phyloP scores from a whole-genome alignment of 257 asterid genomes.

The Nicotiana paniculata region DNA sequence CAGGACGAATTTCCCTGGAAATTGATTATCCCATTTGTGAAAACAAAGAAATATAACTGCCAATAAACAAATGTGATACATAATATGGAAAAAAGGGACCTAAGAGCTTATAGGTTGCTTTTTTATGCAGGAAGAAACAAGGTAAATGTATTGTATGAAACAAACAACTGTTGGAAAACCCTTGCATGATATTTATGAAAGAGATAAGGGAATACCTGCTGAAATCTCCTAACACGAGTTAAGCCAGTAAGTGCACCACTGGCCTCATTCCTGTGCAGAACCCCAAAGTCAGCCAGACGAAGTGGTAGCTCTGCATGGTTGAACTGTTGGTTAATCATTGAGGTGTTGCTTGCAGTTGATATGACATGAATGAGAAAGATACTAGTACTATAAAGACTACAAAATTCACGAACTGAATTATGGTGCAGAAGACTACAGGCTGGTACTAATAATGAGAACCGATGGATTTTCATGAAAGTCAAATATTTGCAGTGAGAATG shows the following conservation, averaged over 20 bases:
- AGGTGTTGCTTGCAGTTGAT: background rate
- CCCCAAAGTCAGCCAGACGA: conserved; percentile 97
- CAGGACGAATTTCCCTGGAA: background rate
- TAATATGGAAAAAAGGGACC: too few relatives aligned
- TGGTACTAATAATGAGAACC: background rate
- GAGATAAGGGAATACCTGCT: conserved; percentile 56
- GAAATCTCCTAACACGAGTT: conserved; percentile 97
- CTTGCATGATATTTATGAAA: background rate
- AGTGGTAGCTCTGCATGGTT: conserved; percentile 79
- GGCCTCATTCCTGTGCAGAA: conserved; percentile 92
- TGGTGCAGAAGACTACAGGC: background rate
- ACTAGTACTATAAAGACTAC: too few relatives aligned
- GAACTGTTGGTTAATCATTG: conserved; percentile 6
- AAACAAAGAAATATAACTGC: too few relatives aligned
- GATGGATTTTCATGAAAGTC: background rate
- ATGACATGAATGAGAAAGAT: background rate
- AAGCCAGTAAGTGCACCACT: conserved; percentile 98
- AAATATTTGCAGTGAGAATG: background rate
- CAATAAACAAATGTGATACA: too few relatives aligned
- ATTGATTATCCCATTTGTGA: too few relatives aligned
- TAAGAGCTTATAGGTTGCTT: too few relatives aligned
- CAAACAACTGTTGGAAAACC: background rate
- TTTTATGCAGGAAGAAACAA: too few relatives aligned
- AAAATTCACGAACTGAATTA: background rate
- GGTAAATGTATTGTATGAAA: background rate